Conservation (phyloP, 148 eudicot species). For the Fagopyrum homotropicum region DNA sequence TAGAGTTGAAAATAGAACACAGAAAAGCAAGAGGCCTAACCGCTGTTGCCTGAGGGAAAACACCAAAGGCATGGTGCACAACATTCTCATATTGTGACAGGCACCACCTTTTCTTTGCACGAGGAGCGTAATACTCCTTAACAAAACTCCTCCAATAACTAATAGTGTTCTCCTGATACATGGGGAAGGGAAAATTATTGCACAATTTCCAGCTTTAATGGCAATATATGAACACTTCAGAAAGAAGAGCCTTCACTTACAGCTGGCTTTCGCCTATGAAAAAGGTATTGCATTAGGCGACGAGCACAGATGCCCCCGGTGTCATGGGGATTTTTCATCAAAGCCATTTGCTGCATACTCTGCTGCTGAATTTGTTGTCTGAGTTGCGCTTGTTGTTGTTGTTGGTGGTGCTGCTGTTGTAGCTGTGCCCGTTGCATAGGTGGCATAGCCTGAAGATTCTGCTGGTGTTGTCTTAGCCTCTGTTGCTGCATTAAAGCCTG, state of each 20-base stretch:
- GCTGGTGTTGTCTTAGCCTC: conserved; percentile 66
- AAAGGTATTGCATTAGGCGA: conserved; percentile 82
- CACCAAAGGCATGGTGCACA: conserved; percentile 81
- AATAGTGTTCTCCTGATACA: conserved; percentile 64
- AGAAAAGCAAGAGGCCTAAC: conserved; percentile 28
- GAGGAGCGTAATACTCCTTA: conserved; percentile 84
- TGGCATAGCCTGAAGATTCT: conserved; percentile 57
- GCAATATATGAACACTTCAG: neutral
- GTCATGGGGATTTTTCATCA: conserved; percentile 63
- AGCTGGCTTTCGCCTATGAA: conserved; percentile 71
- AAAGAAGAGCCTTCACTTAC: conserved; percentile 38
- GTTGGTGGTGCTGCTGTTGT: conserved; percentile 37
- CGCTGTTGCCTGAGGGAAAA: conserved; percentile 83
- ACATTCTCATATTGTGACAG: conserved; percentile 82
- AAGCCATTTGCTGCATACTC: conserved; percentile 51
- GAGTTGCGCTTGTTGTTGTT: conserved; percentile 42
- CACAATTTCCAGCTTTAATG: conserved; percentile 1
- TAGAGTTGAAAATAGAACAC: neutral
- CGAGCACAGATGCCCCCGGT: conserved; percentile 81
- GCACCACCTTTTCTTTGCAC: conserved; percentile 98
- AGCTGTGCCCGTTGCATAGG: conserved; percentile 60
- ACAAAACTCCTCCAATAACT: conserved; percentile 96
- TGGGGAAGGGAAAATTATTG: conserved; percentile 12
- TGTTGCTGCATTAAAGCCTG: conserved; percentile 84
- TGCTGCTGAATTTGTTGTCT: conserved; percentile 74